Percentiles rank a stretch among this genome's conserved stretches.
phyloP scores from a whole-genome alignment of 2,329 filamentous ascomycete genomes.

The Arthroderma sp. region DNA sequence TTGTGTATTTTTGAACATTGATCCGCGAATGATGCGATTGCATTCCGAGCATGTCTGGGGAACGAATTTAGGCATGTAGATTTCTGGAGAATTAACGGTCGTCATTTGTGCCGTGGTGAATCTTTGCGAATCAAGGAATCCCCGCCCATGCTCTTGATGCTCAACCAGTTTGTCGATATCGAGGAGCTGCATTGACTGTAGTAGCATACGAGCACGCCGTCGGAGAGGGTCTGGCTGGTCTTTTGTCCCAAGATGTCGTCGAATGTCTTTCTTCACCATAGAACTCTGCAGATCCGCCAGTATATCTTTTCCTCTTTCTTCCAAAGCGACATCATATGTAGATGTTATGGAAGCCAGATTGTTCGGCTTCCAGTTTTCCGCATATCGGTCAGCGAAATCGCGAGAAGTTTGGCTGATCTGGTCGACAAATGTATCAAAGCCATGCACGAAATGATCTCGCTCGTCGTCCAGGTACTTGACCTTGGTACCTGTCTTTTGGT shows the following conservation, averaged over 20 bases:
- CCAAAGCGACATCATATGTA: neutral
- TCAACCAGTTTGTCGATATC: slow-evolving; percentile 30
- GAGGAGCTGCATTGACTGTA: slow-evolving; percentile 22
- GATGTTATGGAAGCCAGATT: neutral
- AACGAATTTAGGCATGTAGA: slow-evolving; percentile 7
- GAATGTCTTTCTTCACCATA: slow-evolving; percentile 2
- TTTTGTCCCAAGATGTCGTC: neutral
- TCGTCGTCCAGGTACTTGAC: slow-evolving; percentile 15
- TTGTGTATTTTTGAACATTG: slow-evolving; percentile 13
- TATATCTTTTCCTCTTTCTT: neutral
- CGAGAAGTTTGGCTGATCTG: slow-evolving; percentile 21
- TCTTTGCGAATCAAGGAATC: too few species aligned
- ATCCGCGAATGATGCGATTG: slow-evolving; percentile 15
- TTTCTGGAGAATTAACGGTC: neutral
- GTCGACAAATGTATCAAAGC: slow-evolving; percentile 29
- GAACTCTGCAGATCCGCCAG: neutral
- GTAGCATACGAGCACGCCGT: slow-evolving; percentile 18
- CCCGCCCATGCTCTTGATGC: slow-evolving; percentile 9
- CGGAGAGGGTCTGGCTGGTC: slow-evolving; percentile 3
- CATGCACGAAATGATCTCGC: slow-evolving; percentile 20
- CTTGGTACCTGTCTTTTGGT: slow-evolving; percentile 8
- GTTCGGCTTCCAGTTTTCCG: neutral
- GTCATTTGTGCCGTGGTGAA: too few species aligned
- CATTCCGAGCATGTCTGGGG: slow-evolving; percentile 11
- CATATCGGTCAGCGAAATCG: slow-evolving; percentile 15